phyloP scores from a whole-genome alignment of 495 filamentous ascomycete species.

The Hypomontagnella monticulosa region DNA sequence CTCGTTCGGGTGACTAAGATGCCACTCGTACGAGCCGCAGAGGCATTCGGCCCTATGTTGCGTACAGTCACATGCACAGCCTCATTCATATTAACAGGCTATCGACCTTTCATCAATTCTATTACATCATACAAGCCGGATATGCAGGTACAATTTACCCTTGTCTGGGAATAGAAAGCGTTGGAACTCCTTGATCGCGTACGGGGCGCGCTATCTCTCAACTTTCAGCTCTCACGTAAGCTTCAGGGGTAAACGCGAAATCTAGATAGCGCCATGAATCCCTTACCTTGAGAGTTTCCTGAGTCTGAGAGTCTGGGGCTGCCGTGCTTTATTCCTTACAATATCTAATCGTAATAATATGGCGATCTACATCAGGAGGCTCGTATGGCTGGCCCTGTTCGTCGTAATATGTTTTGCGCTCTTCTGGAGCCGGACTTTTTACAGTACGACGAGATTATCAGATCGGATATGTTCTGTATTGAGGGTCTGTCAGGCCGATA shows the following conservation, averaged over 20 bases:
- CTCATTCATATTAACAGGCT: too few relatives aligned
- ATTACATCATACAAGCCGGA: conserved; percentile 9
- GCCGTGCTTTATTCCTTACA: neutral
- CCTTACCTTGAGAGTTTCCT: conserved; percentile 7
- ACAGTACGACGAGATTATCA: conserved; percentile 21
- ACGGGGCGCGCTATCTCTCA: neutral
- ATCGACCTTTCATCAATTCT: neutral
- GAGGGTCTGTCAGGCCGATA: conserved; percentile 11
- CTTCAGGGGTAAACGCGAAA: conserved; percentile 15
- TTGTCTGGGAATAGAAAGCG: neutral
- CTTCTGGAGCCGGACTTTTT: conserved; percentile 28
- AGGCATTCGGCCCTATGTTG: conserved; percentile 17
- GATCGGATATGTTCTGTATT: conserved; percentile 28
- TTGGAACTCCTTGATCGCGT: neutral
- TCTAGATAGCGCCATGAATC: conserved; percentile 2
- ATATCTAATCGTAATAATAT: conserved; percentile 7
- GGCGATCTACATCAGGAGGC: conserved; percentile 21
- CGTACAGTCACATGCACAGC: neutral
- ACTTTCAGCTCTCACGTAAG: conserved; percentile 18
- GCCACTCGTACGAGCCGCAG: conserved; percentile 9
- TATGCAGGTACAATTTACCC: neutral
- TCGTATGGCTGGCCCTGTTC: conserved; percentile 37
- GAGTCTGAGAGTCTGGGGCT: neutral
- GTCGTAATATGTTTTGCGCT: conserved; percentile 28
- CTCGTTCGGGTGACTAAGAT: neutral